Evolutionary conservation across 192 early-diverging fungal genomes (phyloP).

Genomic region (Mortierella claussenii): DNA sequence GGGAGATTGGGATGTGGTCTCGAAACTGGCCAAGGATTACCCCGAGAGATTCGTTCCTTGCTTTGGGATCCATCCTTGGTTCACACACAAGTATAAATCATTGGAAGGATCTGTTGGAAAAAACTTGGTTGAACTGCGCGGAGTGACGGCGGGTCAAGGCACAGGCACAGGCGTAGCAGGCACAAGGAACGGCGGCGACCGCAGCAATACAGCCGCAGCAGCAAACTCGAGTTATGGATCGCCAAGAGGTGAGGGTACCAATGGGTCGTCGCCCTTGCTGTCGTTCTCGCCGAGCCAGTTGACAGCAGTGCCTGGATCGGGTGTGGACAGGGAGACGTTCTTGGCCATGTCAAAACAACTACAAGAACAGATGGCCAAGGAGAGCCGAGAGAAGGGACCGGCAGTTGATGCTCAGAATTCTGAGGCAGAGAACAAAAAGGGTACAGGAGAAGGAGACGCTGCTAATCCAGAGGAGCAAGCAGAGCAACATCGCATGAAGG

Average conservation of each 20-base stretch:
- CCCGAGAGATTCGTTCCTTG: conserved; percentile 53
- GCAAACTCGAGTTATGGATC: too few relatives aligned
- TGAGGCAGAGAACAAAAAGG: background rate
- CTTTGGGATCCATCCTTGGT: conserved; percentile 54
- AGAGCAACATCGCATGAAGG: background rate
- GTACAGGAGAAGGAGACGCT: background rate
- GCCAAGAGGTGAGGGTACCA: too few relatives aligned
- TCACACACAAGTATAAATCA: conserved; percentile 46
- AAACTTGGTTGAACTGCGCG: conserved; percentile 17
- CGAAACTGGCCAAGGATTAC: conserved; percentile 32
- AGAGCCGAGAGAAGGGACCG: conserved; percentile 5
- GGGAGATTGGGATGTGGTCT: conserved; percentile 56
- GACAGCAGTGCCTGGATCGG: conserved; percentile 20
- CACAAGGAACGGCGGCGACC: background rate
- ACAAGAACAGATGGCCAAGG: conserved; percentile 42
- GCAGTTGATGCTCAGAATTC: too few relatives aligned
- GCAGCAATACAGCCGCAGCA: background rate
- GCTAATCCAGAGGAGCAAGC: background rate
- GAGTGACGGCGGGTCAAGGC: background rate
- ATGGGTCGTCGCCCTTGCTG: too few relatives aligned
- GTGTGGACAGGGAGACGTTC: conserved; percentile 17
- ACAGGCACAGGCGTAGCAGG: background rate
- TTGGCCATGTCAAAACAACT: conserved; percentile 51
- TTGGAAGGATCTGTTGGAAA: conserved; percentile 7
- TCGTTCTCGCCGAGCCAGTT: conserved; percentile 24